Base-by-base conservation (phyloP, 2,329 filamentous ascomycete species). In the Sordariomycetes sp. region DNA sequence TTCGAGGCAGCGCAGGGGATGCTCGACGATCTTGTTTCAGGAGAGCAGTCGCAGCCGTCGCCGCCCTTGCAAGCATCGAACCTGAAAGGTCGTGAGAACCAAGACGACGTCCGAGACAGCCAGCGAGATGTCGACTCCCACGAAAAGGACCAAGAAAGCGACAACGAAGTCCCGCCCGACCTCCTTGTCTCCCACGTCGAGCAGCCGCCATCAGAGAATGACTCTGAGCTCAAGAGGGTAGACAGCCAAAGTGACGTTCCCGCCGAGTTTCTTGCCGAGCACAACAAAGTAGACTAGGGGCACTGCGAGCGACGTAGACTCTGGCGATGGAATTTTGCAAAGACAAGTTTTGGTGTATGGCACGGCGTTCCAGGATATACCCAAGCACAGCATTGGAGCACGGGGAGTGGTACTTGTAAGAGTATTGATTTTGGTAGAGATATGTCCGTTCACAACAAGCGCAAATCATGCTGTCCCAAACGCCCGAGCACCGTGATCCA, bases 1-100 rank as follows among this genome's bases (percentile, higher is more conserved):
- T 78, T 84, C 39, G 60, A 59, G 21, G 71, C 79, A 46, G 78
- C 77, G 2, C 67, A 70, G 43, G 54, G 62, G 4, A 62, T 85
- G 27, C 57, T 85, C n/a, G 39, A 46, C 26, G 39, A 38, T 8
- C n/a, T 47, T n/a, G 21, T 42, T 2, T 28, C 34, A 7, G 30
- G 36, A 2, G 40, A 36, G 12, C 30, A 31, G n/a, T n/a, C n/a
- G n/a, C n/a, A n/a, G n/a, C n/a, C n/a, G n/a, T n/a, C n/a, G 12
- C 8, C 32, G 31, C 18, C 10, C 12, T 16, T 10, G 21, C 5
- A 25, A 5, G 14, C 12, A 17, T 23, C 14, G 14, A 18, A n/a
- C 15, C 29, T n/a, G n/a, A n/a, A n/a, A n/a, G n/a, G n/a, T n/a
- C n/a, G n/a, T n/a, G n/a, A n/a, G 5, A 31, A 11, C 29, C 5